A percentile compares a stretch with the other conserved stretches of the same genome.
phyloP scores from a whole-genome alignment of 106 monocot species.

The Hemerocallis citrina region DNA sequence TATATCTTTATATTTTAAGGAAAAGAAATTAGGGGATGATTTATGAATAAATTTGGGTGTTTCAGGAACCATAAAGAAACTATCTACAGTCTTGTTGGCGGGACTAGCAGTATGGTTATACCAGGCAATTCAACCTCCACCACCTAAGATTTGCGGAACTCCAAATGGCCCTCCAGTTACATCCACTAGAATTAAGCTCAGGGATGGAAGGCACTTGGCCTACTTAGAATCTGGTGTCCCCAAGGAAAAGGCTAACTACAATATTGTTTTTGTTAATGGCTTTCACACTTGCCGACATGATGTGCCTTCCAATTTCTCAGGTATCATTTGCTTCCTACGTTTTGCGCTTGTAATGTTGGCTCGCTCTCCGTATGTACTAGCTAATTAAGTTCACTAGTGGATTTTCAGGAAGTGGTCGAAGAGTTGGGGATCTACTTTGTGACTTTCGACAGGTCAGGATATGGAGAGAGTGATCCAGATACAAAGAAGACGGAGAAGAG shows the following conservation, averaged over 20 bases:
- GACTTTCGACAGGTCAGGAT: slow-evolving; percentile 81
- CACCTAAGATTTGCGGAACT: slow-evolving; percentile 56
- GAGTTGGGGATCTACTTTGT: slow-evolving; percentile 55
- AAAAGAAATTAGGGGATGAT: no score
- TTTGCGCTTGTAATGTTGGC: background rate
- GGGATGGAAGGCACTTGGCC: slow-evolving; percentile 70
- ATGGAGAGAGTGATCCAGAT: slow-evolving; percentile 94
- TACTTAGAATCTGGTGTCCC: slow-evolving; percentile 61
- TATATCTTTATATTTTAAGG: background rate
- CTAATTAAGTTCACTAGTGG: background rate
- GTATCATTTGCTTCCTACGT: slow-evolving; percentile 14
- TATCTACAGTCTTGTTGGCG: slow-evolving; percentile 21
- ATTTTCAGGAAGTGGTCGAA: slow-evolving; percentile 46
- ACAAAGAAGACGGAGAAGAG: slow-evolving; percentile 44
- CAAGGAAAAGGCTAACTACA: slow-evolving; percentile 51
- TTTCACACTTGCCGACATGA: slow-evolving; percentile 51
- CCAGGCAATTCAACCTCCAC: slow-evolving; percentile 46
- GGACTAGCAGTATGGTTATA: slow-evolving; percentile 32
- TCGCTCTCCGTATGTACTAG: background rate
- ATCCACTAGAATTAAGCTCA: slow-evolving; percentile 52
- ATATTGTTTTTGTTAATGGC: slow-evolving; percentile 59
- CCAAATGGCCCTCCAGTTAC: slow-evolving; percentile 54
- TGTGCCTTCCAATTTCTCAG: slow-evolving; percentile 33
- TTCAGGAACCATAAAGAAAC: slow-evolving; percentile 41
- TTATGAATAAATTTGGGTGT: background rate